Percentiles rank a stretch among this genome's conserved stretches.
Evolutionary conservation across 2,329 filamentous ascomycete genomes (phyloP).

Genomic region (Stachybotrys chartarum): DNA sequence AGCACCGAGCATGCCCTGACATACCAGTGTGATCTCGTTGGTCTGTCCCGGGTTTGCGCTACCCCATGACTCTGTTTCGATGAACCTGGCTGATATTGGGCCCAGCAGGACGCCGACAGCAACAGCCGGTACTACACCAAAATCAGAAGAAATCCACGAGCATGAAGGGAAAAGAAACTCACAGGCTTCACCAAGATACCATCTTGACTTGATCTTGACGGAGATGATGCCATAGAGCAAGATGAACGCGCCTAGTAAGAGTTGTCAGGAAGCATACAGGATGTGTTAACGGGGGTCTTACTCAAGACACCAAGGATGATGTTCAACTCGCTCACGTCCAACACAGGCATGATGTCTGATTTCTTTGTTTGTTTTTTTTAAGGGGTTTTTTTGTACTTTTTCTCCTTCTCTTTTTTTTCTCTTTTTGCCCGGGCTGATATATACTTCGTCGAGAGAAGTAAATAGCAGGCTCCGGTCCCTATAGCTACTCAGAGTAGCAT

Average conservation of each 20-base stretch:
- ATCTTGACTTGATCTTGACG: constrained; percentile 43
- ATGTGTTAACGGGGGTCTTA: constrained; percentile 13
- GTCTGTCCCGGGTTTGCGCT: constrained; percentile 18
- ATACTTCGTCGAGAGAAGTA: too few species aligned
- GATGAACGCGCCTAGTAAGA: constrained; percentile 34
- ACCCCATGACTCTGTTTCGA: constrained; percentile 30
- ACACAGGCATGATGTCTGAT: constrained; percentile 4
- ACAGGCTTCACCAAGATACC: constrained; percentile 49
- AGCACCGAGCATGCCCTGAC: constrained; percentile 2
- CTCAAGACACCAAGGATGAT: constrained; percentile 39
- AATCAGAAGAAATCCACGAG: not conserved
- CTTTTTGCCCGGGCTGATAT: too few species aligned
- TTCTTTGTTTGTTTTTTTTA: too few species aligned
- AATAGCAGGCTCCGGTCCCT: too few species aligned
- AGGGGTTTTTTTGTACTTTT: too few species aligned
- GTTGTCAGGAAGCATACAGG: not conserved
- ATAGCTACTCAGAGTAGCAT: too few species aligned
- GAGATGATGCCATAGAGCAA: constrained; percentile 42
- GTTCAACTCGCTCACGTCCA: constrained; percentile 45
- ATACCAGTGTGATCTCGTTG: constrained; percentile 27
- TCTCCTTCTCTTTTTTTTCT: too few species aligned
- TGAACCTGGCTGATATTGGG: constrained; percentile 44
- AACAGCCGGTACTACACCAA: constrained; percentile 44
- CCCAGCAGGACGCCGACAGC: constrained; percentile 46
- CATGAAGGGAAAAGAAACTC: constrained; percentile 13